Base-by-base conservation (phyloP, 2,329 filamentous ascomycete genomes). In the Rhynchosporium agropyri region DNA sequence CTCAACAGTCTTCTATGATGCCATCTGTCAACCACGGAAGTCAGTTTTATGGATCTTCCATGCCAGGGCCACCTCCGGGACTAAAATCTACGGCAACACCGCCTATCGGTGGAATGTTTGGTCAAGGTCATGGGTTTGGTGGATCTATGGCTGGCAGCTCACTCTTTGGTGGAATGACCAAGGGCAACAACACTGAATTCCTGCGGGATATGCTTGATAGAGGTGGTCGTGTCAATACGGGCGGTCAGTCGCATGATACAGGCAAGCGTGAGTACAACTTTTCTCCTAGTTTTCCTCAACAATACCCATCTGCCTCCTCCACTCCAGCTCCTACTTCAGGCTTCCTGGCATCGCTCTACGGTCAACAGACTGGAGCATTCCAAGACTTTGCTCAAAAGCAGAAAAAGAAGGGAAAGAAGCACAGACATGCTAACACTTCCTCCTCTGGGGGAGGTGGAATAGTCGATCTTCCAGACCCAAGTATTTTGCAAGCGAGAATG, bases 341-440 rank as follows among this genome's bases (percentile, higher is more conserved):
- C 83, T 89, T 93, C 84, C 84, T 94, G 82, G 89, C 86, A 85
- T 90, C 91, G 85, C 91, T 95, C 84, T 96, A 96, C 83, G 91
- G 90, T 81, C 84, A 87, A 77, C 89, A 90, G 82, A 82, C 89
- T 83, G 91, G 90, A 83, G 86, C 87, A 81, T 92, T 91, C 82
- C 90, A 93, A 88, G 92, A 96, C 78, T 88, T 89, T 82, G 90
- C 90, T 82, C 89, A 91, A 82, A 96, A 97, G 89, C 92, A 96
- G 87, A 97, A 96, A 89, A 97, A 97, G 88, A 97, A 97, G 92
- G 92, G 92, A 84, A 97, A 97, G 88, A 97, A 97, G 92, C 94
- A 97, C 86, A 96, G 93, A 89, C 93, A 97, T 89, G 94, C 92
- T 95, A 97, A 97, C 92, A 97, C 94, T 94, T 97, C 93, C 91